phyloP scores from a whole-genome alignment of 1,284 basidiomycete species.

The Ustilago bromivora region DNA sequence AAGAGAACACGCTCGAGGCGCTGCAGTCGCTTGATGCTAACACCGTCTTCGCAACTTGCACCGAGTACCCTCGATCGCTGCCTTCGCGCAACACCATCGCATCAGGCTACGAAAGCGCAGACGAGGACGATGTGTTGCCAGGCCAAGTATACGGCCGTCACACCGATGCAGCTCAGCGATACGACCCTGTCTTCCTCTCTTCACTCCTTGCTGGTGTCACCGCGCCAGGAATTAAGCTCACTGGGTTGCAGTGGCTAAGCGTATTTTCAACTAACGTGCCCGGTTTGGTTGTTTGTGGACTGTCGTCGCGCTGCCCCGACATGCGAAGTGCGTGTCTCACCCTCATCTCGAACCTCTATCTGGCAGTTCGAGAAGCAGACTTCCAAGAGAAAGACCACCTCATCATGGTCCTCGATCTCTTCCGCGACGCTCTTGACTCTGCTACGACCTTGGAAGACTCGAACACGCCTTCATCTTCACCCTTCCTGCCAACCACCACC shows the following conservation, averaged over 20 bases:
- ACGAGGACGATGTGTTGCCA: background rate
- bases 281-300: slow-evolving; percentile 78
- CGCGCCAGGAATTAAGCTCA: slow-evolving; percentile 73
- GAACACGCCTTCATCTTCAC: slow-evolving; percentile 69
- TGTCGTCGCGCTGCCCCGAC: slow-evolving; percentile 78
- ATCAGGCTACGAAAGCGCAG: slow-evolving; percentile 28
- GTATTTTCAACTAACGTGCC: slow-evolving; percentile 84
- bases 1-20: slow-evolving; percentile 73
- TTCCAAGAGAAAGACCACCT: slow-evolving; percentile 86
- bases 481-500: slow-evolving; percentile 77
- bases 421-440: slow-evolving; percentile 69
- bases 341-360: slow-evolving; percentile 71
- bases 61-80: slow-evolving; percentile 76
- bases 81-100: slow-evolving; percentile 19
- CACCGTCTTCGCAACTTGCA: slow-evolving; percentile 79
- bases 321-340: slow-evolving; percentile 74
- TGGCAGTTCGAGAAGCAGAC: slow-evolving; percentile 73
- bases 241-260: slow-evolving; percentile 83
- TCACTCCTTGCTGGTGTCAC: slow-evolving; percentile 78
- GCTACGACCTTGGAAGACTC: slow-evolving; percentile 19
- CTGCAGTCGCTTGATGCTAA: slow-evolving; percentile 79
- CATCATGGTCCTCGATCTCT: slow-evolving; percentile 78
- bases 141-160: slow-evolving; percentile 43
- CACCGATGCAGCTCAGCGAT: slow-evolving; percentile 68
- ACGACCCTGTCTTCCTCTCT: slow-evolving; percentile 85